Conservation (phyloP, 805 yeast species). For the Wickerhamiella lipophila region DNA sequence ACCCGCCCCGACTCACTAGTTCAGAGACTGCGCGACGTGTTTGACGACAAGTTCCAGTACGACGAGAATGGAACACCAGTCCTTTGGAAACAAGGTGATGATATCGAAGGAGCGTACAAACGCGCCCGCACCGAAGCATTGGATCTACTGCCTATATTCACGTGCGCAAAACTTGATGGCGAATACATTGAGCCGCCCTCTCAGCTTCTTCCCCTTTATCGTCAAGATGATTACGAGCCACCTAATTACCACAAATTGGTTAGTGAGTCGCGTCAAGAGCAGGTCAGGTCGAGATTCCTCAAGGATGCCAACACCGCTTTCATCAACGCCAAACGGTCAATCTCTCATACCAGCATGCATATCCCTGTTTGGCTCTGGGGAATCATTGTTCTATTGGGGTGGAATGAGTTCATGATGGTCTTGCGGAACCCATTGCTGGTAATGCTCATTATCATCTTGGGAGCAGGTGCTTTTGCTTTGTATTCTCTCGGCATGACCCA, state of each 20-base stretch:
- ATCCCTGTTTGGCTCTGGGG: conserved; percentile 77
- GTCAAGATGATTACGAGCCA: conserved; percentile 46
- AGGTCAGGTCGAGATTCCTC: conserved; percentile 47
- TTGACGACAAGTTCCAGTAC: conserved; percentile 73
- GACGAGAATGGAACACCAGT: conserved; percentile 73
- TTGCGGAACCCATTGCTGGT: conserved; percentile 77
- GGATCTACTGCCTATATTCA: conserved; percentile 44
- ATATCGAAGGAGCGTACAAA: conserved; percentile 54
- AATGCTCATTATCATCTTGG: conserved; percentile 39
- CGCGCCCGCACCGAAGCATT: conserved; percentile 49
- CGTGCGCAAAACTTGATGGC: conserved; percentile 37
- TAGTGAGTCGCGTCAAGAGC: conserved; percentile 43
- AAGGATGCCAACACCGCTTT: conserved; percentile 67
- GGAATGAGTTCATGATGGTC: conserved; percentile 90
- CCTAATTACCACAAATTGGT: conserved; percentile 38
- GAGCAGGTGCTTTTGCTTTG: conserved; percentile 53
- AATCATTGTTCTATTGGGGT: conserved; percentile 65
- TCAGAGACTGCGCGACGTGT: conserved; percentile 56
- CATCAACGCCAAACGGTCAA: conserved; percentile 79
- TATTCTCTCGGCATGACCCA: conserved; percentile 62
- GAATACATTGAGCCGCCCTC: conserved; percentile 27
- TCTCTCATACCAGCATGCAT: conserved; percentile 59
- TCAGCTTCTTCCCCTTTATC: conserved; percentile 26
- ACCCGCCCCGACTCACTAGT: conserved; percentile 55
- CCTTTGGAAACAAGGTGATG: conserved; percentile 61